Evolutionary conservation across 192 early-diverging fungal species (phyloP).

Genomic region (Cladochytrium replicatum): DNA sequence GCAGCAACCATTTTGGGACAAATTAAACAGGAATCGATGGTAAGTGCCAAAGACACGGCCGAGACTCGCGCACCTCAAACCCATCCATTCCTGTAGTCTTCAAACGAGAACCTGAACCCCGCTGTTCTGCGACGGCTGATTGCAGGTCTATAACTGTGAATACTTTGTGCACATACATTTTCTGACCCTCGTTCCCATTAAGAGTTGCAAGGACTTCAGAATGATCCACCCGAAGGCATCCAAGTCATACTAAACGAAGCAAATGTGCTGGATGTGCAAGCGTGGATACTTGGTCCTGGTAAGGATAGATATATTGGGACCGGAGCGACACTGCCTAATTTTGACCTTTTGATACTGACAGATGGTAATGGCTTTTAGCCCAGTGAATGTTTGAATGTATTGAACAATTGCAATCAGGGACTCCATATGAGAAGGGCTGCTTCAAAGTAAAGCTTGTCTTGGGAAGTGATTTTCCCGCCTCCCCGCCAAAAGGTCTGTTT

Average conservation of each 20-base stretch:
- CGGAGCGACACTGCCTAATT: neutral
- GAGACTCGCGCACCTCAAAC: too few species aligned
- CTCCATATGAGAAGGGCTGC: constrained; percentile 72
- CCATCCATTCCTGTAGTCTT: too few species aligned
- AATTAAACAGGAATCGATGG: too few species aligned
- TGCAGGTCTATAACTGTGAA: too few species aligned
- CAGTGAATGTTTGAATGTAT: neutral
- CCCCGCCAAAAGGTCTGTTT: constrained; percentile 67
- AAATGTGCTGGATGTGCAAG: constrained; percentile 69
- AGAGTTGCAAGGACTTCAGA: constrained; percentile 46
- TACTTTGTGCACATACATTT: too few species aligned
- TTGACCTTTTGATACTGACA: constrained; percentile 1
- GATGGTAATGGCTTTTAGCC: constrained; percentile 12
- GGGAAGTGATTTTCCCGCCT: constrained; percentile 63
- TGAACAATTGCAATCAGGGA: constrained; percentile 42
- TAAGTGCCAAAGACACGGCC: too few species aligned
- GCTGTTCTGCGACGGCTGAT: too few species aligned
- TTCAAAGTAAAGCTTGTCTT: constrained; percentile 67
- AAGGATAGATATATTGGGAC: constrained; percentile 1
- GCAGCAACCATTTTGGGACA: too few species aligned
- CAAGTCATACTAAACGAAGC: constrained; percentile 59
- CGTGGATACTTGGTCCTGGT: constrained; percentile 74
- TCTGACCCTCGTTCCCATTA: too few species aligned
- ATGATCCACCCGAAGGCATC: constrained; percentile 76
- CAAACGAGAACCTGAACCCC: too few species aligned